Evolutionary conservation across 2,329 filamentous ascomycete species (phyloP).

Genomic region (Penicillium sp.): DNA sequence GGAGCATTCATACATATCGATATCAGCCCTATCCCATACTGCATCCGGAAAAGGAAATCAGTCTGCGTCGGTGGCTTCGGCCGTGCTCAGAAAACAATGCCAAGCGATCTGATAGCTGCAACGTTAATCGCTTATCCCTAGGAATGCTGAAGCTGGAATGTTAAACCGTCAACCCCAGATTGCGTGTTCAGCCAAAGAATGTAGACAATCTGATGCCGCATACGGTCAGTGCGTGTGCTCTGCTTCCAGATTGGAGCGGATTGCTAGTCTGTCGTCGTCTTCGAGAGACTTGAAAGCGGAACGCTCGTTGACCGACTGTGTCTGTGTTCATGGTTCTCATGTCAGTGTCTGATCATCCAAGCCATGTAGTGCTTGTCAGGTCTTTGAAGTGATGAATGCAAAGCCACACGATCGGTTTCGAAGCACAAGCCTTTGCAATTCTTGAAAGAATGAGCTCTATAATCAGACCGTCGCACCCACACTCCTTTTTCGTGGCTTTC

Average conservation of each 20-base stretch:
- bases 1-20: too few relatives aligned
- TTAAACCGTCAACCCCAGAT: background rate
- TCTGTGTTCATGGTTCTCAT: too few relatives aligned
- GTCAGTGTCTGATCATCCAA: too few relatives aligned
- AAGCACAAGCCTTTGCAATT: too few relatives aligned
- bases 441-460: too few relatives aligned
- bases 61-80: background rate
- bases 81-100: background rate
- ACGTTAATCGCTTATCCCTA: background rate
- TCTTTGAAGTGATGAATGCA: too few relatives aligned
- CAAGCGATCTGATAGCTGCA: background rate
- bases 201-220: background rate
- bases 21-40: background rate
- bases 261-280: background rate
- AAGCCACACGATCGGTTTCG: too few relatives aligned
- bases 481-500: too few relatives aligned
- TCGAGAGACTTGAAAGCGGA: background rate
- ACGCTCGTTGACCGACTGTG: background rate
- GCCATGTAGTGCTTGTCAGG: too few relatives aligned
- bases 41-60: slow-evolving; percentile 6
- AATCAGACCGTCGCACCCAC: too few relatives aligned
- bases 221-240: background rate
- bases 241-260: background rate
- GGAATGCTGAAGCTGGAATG: slow-evolving; percentile 6
- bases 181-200: background rate